Evolutionary conservation across 768 basidiomycete species (phyloP).

Genomic region (Asterophora parasitica): DNA sequence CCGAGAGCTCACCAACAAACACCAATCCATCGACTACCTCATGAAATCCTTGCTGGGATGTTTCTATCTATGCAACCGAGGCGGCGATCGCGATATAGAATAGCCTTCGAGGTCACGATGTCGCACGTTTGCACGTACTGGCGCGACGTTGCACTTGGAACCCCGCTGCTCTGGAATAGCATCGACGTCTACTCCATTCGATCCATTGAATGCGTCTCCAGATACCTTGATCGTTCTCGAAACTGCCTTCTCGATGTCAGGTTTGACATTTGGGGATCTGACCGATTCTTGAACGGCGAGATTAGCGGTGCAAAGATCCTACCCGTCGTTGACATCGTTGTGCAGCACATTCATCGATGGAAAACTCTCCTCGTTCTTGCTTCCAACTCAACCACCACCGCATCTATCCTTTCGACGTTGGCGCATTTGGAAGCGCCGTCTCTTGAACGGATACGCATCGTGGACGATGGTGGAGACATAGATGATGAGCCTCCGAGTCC

Average conservation of each 20-base stretch:
- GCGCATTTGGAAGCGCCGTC: conserved; percentile 17
- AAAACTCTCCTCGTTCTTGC: conserved; percentile 23
- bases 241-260: conserved; percentile 23
- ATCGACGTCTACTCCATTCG: conserved; percentile 26
- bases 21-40: conserved; percentile 20
- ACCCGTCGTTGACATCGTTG: conserved; percentile 17
- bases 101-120: conserved; percentile 32
- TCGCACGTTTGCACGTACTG: conserved; percentile 40
- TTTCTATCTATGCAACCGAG: conserved; percentile 21
- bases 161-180: conserved; percentile 35
- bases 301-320: conserved; percentile 5
- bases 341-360: conserved; percentile 21
- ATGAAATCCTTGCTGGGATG: conserved; percentile 27
- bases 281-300: conserved; percentile 12
- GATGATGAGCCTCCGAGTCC: background rate
- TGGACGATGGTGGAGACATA: conserved; percentile 6
- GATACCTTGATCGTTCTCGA: conserved; percentile 29
- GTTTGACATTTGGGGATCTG: conserved; percentile 27
- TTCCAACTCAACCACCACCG: conserved; percentile 19
- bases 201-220: conserved; percentile 19
- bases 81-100: conserved; percentile 16
- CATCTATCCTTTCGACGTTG: conserved; percentile 20
- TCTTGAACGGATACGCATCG: conserved; percentile 23
- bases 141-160: conserved; percentile 32
- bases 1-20: background rate